phyloP scores from a whole-genome alignment of 257 asterid species.

The Solanum medicagineum region DNA sequence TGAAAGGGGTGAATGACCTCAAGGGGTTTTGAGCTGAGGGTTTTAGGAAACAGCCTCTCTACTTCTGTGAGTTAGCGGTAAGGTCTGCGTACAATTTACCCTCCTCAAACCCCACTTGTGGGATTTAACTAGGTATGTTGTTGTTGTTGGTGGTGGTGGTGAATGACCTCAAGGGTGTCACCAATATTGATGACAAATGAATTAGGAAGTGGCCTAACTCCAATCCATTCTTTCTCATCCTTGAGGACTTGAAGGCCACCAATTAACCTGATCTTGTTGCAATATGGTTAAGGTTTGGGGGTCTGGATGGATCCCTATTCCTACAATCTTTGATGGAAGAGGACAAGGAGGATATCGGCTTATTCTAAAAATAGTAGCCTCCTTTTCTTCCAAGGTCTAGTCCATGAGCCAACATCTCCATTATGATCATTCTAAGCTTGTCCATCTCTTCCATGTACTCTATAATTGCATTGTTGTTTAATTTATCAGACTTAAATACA shows the following conservation, averaged over 20 bases:
- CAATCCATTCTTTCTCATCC: background rate
- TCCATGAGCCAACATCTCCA: conserved; percentile 18
- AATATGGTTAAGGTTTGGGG: too few species aligned
- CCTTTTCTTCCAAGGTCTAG: conserved; percentile 8
- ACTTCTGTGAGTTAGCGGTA: too few species aligned
- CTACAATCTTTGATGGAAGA: conserved; percentile 4
- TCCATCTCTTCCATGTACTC: conserved; percentile 15
- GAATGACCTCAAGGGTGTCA: conserved; percentile 18
- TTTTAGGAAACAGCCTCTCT: too few species aligned
- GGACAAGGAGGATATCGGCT: conserved; percentile 13
- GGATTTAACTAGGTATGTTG: too few species aligned
- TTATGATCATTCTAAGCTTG: conserved; percentile 1
- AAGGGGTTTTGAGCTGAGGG: too few species aligned
- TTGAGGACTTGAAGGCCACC: too few species aligned
- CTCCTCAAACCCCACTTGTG: too few species aligned
- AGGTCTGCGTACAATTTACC: too few species aligned
- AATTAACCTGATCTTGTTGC: too few species aligned
- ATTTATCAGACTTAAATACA: background rate
- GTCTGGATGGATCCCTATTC: conserved; percentile 9
- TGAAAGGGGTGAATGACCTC: background rate
- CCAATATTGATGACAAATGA: conserved; percentile 17
- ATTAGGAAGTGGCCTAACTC: conserved; percentile 6
- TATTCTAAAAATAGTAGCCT: conserved; percentile 1
- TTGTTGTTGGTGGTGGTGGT: too few species aligned
- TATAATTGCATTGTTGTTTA: conserved; percentile 6